These are phyloP conservation scores for Pythium pectinolyticum DNA, from an alignment of 352 stramenopile species.

Conservation along the genomic window DNA sequence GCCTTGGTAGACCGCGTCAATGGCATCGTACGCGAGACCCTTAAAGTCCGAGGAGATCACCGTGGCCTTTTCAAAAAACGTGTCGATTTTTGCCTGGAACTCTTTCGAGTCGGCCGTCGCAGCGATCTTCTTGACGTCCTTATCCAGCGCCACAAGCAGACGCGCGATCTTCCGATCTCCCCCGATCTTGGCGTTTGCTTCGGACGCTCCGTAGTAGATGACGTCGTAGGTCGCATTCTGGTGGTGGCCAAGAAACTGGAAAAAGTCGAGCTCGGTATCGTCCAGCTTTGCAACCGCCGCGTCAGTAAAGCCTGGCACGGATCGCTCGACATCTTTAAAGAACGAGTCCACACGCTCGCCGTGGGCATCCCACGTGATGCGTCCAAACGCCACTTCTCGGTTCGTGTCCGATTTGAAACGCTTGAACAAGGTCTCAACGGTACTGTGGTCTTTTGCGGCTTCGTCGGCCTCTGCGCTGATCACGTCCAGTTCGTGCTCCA, in stretches of 20 bases:
- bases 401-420: no score
- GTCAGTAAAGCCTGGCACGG: neutral
- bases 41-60: neutral
- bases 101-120: neutral
- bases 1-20: conserved; percentile 2
- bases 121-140: conserved; percentile 8
- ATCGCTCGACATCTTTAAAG: no score
- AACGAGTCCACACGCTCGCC: conserved; percentile 3
- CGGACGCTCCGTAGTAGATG: neutral
- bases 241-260: conserved; percentile 4
- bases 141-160: neutral
- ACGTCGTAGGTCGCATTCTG: conserved; percentile 15
- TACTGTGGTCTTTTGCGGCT: neutral
- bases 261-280: conserved; percentile 5
- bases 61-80: conserved; percentile 4
- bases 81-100: conserved; percentile 4
- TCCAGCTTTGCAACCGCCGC: neutral
- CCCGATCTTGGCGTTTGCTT: neutral
- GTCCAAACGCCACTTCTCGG: neutral
- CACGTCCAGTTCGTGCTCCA: neutral
- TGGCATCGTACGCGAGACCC: neutral
- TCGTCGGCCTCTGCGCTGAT: neutral
- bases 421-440: neutral
- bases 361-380: neutral
- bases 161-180: neutral